phyloP scores from a whole-genome alignment of 1,284 basidiomycete genomes.

The Ceratobasidium theobromae region DNA sequence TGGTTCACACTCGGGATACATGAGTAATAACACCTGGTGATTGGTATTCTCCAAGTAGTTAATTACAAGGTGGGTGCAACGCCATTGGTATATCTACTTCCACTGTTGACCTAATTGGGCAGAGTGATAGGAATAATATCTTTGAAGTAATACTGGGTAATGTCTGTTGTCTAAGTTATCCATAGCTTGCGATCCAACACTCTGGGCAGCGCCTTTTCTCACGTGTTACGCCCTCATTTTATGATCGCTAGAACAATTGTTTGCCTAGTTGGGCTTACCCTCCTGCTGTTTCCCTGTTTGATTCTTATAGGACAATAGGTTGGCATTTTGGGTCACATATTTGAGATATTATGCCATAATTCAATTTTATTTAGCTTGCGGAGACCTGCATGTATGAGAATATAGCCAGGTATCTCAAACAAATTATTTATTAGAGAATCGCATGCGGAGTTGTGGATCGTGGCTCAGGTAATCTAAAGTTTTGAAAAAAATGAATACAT shows the following conservation, averaged over 20 bases:
- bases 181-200: slow-evolving; percentile 63
- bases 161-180: not conserved
- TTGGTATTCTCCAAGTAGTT: not conserved
- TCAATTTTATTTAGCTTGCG: too few relatives aligned
- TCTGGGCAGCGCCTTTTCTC: slow-evolving; percentile 72
- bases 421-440: too few relatives aligned
- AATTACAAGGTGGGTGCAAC: too few relatives aligned
- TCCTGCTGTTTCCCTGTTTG: slow-evolving; percentile 13
- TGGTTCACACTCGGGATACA: slow-evolving; percentile 64
- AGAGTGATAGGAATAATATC: too few relatives aligned
- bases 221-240: slow-evolving; percentile 86
- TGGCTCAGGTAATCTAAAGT: too few relatives aligned
- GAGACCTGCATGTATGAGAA: too few relatives aligned
- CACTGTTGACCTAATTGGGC: not conserved
- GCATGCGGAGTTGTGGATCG: too few relatives aligned
- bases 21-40: slow-evolving; percentile 30
- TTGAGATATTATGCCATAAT: too few relatives aligned
- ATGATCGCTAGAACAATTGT: slow-evolving; percentile 52
- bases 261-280: slow-evolving; percentile 16
- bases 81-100: not conserved
- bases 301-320: not conserved
- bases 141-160: too few relatives aligned
- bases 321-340: slow-evolving; percentile 29
- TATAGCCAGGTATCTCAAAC: too few relatives aligned
- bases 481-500: too few relatives aligned